phyloP scores from a whole-genome alignment of 768 basidiomycete genomes.

The Mycena vulgaris region DNA sequence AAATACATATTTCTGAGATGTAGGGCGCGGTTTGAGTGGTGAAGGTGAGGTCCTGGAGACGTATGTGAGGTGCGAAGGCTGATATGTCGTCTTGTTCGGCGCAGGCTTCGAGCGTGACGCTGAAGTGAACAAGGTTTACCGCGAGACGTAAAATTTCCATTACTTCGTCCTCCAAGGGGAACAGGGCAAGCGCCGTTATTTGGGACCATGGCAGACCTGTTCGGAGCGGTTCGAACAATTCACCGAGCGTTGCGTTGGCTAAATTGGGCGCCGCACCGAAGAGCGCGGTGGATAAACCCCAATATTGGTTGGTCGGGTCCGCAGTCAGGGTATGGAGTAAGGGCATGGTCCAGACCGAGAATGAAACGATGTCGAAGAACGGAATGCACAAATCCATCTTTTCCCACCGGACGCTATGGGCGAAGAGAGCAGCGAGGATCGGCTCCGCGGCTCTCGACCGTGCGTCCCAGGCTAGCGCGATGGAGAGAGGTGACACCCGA shows the following conservation, averaged over 20 bases:
- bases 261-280: background rate
- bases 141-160: background rate
- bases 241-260: background rate
- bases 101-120: background rate
- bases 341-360: background rate
- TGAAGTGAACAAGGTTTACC: background rate
- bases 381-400: background rate
- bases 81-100: too few species aligned
- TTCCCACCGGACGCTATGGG: background rate
- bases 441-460: background rate
- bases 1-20: too few species aligned
- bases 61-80: too few species aligned
- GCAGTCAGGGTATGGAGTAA: background rate
- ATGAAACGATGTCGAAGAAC: background rate
- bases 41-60: too few species aligned
- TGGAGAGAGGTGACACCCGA: background rate
- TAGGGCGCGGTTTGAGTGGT: too few species aligned
- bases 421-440: background rate
- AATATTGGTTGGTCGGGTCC: background rate
- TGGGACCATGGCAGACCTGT: background rate
- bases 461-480: background rate
- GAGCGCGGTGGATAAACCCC: background rate
- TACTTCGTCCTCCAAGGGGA: background rate
- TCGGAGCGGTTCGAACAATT: background rate
- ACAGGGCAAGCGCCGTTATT: background rate